Base-by-base conservation (phyloP, 1,139 yeast genomes). In the Debaryomyces singareniensis region DNA sequence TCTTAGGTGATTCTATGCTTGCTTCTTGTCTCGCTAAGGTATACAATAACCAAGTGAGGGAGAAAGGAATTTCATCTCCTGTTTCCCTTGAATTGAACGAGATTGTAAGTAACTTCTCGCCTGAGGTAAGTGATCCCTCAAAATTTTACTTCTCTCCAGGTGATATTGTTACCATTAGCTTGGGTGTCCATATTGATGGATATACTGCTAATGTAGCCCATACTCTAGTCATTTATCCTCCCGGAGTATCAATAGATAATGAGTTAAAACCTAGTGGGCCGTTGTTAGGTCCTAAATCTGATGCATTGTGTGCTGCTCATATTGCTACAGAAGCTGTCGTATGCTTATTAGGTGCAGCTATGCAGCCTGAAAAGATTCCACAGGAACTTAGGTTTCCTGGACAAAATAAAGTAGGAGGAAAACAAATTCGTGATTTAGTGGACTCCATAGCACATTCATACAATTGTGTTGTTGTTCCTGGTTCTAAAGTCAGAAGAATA, bases 101-200 rank as follows among this genome's bases (percentile, higher is more conserved):
- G 51, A 69, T 84, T 36, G 73, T 80, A 13, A 57, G 65, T 36
- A 95, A 95, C 12, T 85, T 83, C 55, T 70, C 95, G 23, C 98
- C 98, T 28, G 96, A 87, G 55, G 57, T 81, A 31, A 86, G 75
- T 45, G 95, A 84, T 44, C 65, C 58, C 25, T 43, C 72, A 12
- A 62, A 65, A 35, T 63, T 70, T 38, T 55, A 58, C 27, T 75
- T 84, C 48, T 59, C 65, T 34, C 76, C 77, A 21, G 97, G 97
- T 31, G 97, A 91, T 53, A 67, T 89, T 29, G 86, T 84, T 25
- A 87, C 91, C 35, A 71, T 91, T 34, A 66, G 82, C 14, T 66
- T 87, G 24, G 97, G 96, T 28, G 89, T 83, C 35, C 96, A 91
- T 42, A 75, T 91, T 44, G 98, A 91, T 55, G 98, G 98, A 29